Conservation (phyloP, 2,329 filamentous ascomycete species). For the Ceratocystiopsis minuta region DNA sequence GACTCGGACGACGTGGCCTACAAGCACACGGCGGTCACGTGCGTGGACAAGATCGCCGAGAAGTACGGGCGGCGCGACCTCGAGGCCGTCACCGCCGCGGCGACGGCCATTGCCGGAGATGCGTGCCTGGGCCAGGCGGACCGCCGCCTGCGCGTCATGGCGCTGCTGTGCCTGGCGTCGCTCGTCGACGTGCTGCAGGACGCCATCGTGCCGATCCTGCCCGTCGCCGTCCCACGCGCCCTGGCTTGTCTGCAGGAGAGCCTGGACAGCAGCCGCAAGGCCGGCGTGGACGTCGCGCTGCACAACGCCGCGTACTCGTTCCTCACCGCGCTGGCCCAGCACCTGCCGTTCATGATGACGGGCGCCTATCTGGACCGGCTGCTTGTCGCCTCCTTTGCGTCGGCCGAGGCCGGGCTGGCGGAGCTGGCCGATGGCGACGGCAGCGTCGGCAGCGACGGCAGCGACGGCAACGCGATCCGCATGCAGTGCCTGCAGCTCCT, state of each 20-base stretch:
- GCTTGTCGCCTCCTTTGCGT: slow-evolving; percentile 53
- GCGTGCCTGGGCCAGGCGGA: slow-evolving; percentile 62
- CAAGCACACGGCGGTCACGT: slow-evolving; percentile 72
- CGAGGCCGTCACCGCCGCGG: slow-evolving; percentile 55
- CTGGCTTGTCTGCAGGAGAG: slow-evolving; percentile 54
- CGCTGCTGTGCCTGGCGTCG: slow-evolving; percentile 75
- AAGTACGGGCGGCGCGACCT: slow-evolving; percentile 89
- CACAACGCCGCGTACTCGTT: slow-evolving; percentile 74
- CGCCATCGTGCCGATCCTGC: slow-evolving; percentile 67
- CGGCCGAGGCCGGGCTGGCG: slow-evolving; percentile 39
- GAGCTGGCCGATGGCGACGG: background rate
- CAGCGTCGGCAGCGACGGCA: slow-evolving; percentile 31
- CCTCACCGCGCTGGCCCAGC: slow-evolving; percentile 59
- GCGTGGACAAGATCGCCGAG: slow-evolving; percentile 82
- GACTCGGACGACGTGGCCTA: slow-evolving; percentile 55
- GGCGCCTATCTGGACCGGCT: slow-evolving; percentile 54
- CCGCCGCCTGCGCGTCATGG: slow-evolving; percentile 57
- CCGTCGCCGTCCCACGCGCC: slow-evolving; percentile 53
- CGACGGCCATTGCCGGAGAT: slow-evolving; percentile 56
- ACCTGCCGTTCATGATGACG: slow-evolving; percentile 80
- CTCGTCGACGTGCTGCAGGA: slow-evolving; percentile 78
- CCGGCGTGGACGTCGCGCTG: slow-evolving; percentile 40
- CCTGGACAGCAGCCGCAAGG: slow-evolving; percentile 20
- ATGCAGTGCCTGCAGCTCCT: slow-evolving; percentile 53
- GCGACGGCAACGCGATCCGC: slow-evolving; percentile 46